Base-by-base conservation (phyloP, 768 basidiomycete species). In the Hypholoma fasciculare region DNA sequence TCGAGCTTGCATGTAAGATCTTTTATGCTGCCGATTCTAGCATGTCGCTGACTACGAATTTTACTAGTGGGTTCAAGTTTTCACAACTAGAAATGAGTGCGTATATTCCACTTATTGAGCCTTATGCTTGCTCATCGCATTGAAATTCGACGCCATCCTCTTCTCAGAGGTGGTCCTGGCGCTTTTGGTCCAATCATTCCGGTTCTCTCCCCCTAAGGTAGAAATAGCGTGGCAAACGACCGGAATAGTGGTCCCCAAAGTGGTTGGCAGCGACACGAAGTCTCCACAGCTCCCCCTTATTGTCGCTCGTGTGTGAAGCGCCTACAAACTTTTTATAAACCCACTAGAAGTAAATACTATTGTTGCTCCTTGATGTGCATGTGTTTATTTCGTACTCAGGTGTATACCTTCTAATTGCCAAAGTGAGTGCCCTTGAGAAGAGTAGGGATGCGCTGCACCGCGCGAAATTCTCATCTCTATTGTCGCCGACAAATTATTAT, bases 201-300 rank as follows among this genome's bases (percentile, higher is more conserved):
- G 52, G 34, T 52, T 55, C 49, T 52, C 54, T 36, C 60, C 49
- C 34, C 14, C 49, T 1, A 38, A 58, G 4, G 63, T 64, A 50
- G 62, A 69, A 23, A 70, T 74, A 9, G 49, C 60, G 5, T 74
- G 72, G 72, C 64, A 68, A 47, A 71, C 71, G 71, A 61, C 56
- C 26, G 57, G 49, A 14, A 63, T 74, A 36, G 63, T 62, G 3
- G 58, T 59, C 5, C 71, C 71, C 1, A 61, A 57, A 14, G 59
- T 71, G 19, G 49, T 52, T 17, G 48, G 46, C 12, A 44, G 51
- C n/a, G 57, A 48, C 44, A 4, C 38, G 16, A 43, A 23, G 38
- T 38, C 17, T 26, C 64, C 62, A 3, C 60, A 61, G 23, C 51
- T 65, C 20, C 64, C 61, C 42, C 52, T 64, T 11, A 49, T 61